Percentiles rank a stretch among this genome's conserved stretches.
Conservation (phyloP, 441 rosid genomes). For the Euphorbia corollata region DNA sequence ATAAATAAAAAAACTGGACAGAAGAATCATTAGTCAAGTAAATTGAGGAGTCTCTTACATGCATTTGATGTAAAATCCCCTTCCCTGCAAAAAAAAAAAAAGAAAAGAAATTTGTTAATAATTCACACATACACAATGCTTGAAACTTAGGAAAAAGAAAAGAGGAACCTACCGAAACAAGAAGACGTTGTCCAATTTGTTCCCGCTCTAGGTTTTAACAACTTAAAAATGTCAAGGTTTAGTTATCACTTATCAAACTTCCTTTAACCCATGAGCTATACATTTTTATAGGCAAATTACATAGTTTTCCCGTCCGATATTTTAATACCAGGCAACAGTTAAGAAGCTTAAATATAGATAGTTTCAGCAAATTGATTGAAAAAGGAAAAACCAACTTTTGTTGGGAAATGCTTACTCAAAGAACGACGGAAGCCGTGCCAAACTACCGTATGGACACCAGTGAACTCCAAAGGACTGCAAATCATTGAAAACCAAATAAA, state of each 20-base stretch:
- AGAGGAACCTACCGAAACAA: background rate
- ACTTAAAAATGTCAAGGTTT: no score
- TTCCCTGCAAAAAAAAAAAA: conserved; percentile 51
- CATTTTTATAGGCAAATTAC: background rate
- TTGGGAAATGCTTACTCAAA: conserved; percentile 59
- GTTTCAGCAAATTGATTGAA: conserved; percentile 2
- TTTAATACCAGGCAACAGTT: background rate
- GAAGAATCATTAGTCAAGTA: conserved; percentile 16
- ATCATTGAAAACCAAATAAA: conserved; percentile 15
- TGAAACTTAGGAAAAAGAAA: conserved; percentile 11
- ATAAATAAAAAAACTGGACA: background rate
- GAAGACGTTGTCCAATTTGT: background rate
- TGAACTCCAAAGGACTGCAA: conserved; percentile 88
- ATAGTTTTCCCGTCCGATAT: background rate
- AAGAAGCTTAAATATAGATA: conserved; percentile 9
- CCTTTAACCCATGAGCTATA: background rate
- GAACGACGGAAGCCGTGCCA: conserved; percentile 63
- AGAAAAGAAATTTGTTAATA: conserved; percentile 1
- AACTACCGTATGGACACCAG: conserved; percentile 85
- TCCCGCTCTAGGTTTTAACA: no score
- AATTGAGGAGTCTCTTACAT: conserved; percentile 47
- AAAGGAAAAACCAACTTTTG: conserved; percentile 9
- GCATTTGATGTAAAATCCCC: conserved; percentile 70
- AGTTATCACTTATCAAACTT: background rate
- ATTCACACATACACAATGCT: background rate